A percentile compares a stretch with the other conserved stretches of the same genome.
Evolutionary conservation across 169 alveolate species (phyloP).

Genomic region (Theileria parva): DNA sequence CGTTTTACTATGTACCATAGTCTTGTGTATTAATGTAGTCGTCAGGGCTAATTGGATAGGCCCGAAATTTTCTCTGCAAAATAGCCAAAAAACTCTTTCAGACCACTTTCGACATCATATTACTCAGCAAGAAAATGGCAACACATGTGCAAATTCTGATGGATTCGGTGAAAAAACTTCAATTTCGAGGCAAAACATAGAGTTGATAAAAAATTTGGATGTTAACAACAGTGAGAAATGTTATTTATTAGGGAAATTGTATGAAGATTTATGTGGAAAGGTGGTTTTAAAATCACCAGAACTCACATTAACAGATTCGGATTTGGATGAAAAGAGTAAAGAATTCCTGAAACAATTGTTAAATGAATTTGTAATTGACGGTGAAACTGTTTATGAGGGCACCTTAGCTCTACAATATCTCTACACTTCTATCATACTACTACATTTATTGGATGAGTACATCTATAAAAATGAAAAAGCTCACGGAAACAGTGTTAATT

Average conservation of each 20-base stretch:
- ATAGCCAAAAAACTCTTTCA: neutral
- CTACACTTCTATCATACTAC: slow-evolving; percentile 29
- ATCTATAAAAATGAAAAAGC: neutral
- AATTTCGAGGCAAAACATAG: neutral
- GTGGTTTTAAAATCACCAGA: slow-evolving; percentile 55
- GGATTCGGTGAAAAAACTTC: too few relatives aligned
- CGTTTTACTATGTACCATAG: slow-evolving; percentile 46
- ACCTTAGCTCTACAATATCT: slow-evolving; percentile 40
- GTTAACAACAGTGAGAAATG: slow-evolving; percentile 24
- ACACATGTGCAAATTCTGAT: too few relatives aligned
- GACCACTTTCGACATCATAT: too few relatives aligned
- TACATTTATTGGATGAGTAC: slow-evolving; percentile 8
- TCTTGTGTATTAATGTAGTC: slow-evolving; percentile 41
- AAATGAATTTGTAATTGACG: slow-evolving; percentile 51
- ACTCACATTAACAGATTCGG: slow-evolving; percentile 15
- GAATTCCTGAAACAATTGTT: slow-evolving; percentile 13
- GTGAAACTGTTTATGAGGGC: slow-evolving; percentile 59
- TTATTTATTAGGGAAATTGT: slow-evolving; percentile 19
- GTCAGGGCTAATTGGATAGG: slow-evolving; percentile 60
- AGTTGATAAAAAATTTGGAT: neutral
- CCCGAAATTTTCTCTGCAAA: slow-evolving; percentile 39
- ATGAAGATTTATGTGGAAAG: slow-evolving; percentile 28
- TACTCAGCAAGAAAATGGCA: neutral
- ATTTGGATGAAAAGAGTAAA: neutral
- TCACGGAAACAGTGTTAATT: neutral